Conservation (phyloP, 1,139 yeast species). For the Hansenula lynferdii region DNA sequence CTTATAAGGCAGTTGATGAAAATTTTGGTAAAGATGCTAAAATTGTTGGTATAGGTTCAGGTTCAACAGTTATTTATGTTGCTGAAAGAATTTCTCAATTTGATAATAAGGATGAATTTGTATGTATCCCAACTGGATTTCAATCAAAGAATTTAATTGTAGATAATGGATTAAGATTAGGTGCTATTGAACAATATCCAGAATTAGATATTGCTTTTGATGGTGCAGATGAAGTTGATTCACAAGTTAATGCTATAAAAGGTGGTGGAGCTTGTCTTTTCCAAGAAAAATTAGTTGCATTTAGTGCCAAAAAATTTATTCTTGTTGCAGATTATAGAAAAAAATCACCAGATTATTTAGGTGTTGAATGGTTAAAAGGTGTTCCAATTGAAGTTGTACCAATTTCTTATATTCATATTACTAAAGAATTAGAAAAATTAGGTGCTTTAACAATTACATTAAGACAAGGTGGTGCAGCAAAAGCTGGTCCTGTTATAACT, state of each 20-base stretch:
- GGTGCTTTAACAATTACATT: conserved; percentile 66
- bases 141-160: conserved; percentile 86
- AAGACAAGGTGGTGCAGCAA: conserved; percentile 85
- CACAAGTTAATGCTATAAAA: conserved; percentile 76
- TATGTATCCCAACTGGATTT: conserved; percentile 94
- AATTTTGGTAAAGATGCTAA: conserved; percentile 67
- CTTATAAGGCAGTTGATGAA: conserved; percentile 89
- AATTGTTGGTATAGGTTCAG: conserved; percentile 93
- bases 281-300: conserved; percentile 94
- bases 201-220: conserved; percentile 90
- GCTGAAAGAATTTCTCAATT: conserved; percentile 88
- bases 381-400: conserved; percentile 97
- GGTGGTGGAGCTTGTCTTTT: conserved; percentile 99
- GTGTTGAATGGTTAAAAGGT: conserved; percentile 83
- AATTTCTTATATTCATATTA: conserved; percentile 74
- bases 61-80: conserved; percentile 92
- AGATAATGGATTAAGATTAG: conserved; percentile 73
- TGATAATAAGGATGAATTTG: conserved; percentile 48
- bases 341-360: conserved; percentile 58
- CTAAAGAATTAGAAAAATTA: conserved; percentile 51
- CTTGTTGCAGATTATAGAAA: conserved; percentile 94
- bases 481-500: conserved; percentile 98
- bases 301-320: conserved; percentile 69
- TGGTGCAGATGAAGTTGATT: conserved; percentile 97
- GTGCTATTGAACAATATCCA: conserved; percentile 77